Evolutionary conservation across 2,329 filamentous ascomycete genomes (phyloP).

Genomic region (Colletotrichum horii): DNA sequence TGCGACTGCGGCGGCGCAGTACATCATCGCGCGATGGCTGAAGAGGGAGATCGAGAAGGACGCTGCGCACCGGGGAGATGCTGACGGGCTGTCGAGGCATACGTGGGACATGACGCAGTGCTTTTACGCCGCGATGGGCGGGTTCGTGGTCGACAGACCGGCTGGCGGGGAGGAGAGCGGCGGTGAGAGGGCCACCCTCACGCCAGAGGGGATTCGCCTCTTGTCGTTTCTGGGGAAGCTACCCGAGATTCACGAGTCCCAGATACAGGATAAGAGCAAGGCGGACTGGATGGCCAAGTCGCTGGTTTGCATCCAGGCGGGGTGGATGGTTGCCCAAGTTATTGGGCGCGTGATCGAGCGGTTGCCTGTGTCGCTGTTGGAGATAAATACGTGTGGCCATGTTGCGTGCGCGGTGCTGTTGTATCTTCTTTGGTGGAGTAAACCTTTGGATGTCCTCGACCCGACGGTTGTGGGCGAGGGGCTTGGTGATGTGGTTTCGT

Average conservation of each 20-base stretch:
- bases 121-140: constrained; percentile 34
- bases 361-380: constrained; percentile 39
- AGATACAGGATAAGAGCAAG: constrained; percentile 40
- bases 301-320: constrained; percentile 38
- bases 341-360: constrained; percentile 32
- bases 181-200: neutral
- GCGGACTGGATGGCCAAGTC: constrained; percentile 36
- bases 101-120: constrained; percentile 27
- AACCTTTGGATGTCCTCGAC: constrained; percentile 27
- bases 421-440: constrained; percentile 37
- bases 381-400: constrained; percentile 38
- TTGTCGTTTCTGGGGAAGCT: constrained; percentile 5
- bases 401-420: constrained; percentile 37
- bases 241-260: constrained; percentile 5
- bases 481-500: neutral
- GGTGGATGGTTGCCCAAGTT: constrained; percentile 41
- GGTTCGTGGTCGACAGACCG: constrained; percentile 28
- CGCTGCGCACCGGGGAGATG: neutral
- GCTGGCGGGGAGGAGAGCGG: neutral
- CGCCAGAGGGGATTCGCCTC: constrained; percentile 7
- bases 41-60: constrained; percentile 13
- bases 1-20: constrained; percentile 31
- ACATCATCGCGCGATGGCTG: constrained; percentile 17
- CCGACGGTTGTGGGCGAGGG: constrained; percentile 2
- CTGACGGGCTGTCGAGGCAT: neutral